These are phyloP conservation scores for Saccharomycopsis sp. DNA, from an alignment of 805 yeast species.

Conservation along the genomic window DNA sequence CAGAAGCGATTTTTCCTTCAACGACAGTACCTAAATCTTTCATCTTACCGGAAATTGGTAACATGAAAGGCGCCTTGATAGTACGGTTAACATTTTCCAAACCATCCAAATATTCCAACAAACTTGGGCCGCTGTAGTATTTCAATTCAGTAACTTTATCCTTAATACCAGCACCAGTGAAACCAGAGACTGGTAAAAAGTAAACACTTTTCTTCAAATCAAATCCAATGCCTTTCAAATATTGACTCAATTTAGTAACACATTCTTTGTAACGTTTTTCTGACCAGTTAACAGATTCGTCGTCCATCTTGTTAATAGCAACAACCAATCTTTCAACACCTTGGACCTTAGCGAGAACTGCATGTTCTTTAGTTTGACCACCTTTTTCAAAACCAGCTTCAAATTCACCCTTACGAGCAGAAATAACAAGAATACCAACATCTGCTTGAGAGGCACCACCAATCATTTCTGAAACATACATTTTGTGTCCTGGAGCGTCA, in stretches of 20 bases:
- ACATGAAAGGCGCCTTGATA: slow-evolving; percentile 92
- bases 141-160: slow-evolving; percentile 71
- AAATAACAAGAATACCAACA: slow-evolving; percentile 92
- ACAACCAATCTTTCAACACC: slow-evolving; percentile 93
- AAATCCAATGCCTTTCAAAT: slow-evolving; percentile 87
- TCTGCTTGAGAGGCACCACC: slow-evolving; percentile 99
- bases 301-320: slow-evolving; percentile 98
- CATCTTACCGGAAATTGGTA: slow-evolving; percentile 91
- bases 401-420: slow-evolving; percentile 98
- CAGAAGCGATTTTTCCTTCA: slow-evolving; percentile 97
- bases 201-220: slow-evolving; percentile 72
- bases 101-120: slow-evolving; percentile 81
- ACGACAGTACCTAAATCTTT: slow-evolving; percentile 96
- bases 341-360: slow-evolving; percentile 93
- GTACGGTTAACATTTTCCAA: slow-evolving; percentile 80
- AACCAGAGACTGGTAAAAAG: slow-evolving; percentile 98
- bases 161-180: slow-evolving; percentile 93
- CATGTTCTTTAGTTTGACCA: slow-evolving; percentile 98
- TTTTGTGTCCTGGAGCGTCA: slow-evolving; percentile 99
- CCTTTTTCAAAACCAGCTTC: slow-evolving; percentile 99
- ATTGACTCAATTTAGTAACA: slow-evolving; percentile 68
- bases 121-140: slow-evolving; percentile 92
- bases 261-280: slow-evolving; percentile 95
- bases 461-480: slow-evolving; percentile 98
- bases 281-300: slow-evolving; percentile 93